Base-by-base conservation (phyloP, 495 filamentous ascomycete genomes). In the Neurospora sp. region DNA sequence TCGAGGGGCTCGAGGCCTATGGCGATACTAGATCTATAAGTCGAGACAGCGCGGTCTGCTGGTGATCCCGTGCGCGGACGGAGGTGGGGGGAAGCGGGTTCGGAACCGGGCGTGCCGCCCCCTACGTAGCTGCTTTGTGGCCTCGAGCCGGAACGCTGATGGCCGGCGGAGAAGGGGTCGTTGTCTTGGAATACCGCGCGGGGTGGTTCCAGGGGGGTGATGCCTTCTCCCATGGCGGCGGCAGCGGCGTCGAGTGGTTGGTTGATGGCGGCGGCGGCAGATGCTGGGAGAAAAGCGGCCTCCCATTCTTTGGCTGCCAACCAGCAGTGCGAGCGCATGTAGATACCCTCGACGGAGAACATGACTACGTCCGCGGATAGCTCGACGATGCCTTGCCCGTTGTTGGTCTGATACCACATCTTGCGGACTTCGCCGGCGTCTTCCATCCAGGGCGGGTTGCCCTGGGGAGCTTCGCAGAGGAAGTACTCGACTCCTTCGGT, bases 251-350 rank as follows among this genome's bases (percentile, higher is more conserved):
- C 39, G 20, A 69, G 39, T 2, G 23, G 14, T 35, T 16, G 69
- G 2, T n/a, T 42, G 9, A 41, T 31, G 35, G 71, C 23, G 16
- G 23, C 71, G 9, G 31, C n/a, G 9, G 35, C 35, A 31, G 71
- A 38, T 4, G 46, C 74, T 71, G 75, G 72, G 77, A 73, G 31
- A 23, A 41, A 6, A 46, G 38, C 4, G 38, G 78, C 74, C 48
- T 83, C 78, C 93, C 93, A 97, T 72, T 89, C 87, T 79, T 92
- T 90, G 16, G 93, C 94, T 59, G 91, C 87, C 70, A 90, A 81
- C 96, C 96, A 99, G 83, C 94, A 97, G 81, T 98, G 96, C 75
- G 90, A 93, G 37, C 94, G 91, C 39, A 92, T 90, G 81, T 97
- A 99, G 71, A 93, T 92, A 69, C 92, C 94, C 77, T 98, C 95